Evolutionary conservation across 805 yeast genomes (phyloP).

Genomic region (Cyberlindnera veronae): DNA sequence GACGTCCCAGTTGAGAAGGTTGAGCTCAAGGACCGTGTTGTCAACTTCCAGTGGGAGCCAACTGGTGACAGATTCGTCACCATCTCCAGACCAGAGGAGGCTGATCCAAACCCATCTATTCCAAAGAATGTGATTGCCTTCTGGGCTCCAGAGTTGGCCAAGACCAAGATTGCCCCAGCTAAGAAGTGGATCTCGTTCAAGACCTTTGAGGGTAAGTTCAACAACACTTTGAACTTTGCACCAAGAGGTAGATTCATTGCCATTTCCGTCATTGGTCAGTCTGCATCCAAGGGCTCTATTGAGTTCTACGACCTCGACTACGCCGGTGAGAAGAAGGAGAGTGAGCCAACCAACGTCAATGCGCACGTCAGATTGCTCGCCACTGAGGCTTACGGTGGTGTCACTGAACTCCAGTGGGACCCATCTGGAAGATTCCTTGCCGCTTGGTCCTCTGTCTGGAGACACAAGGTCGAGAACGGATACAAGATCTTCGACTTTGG

Average conservation of each 20-base stretch:
- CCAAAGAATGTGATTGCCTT: conserved; percentile 67
- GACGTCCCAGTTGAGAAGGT: conserved; percentile 93
- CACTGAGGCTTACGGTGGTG: conserved; percentile 64
- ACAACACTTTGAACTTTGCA: conserved; percentile 79
- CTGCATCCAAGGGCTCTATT: conserved; percentile 54
- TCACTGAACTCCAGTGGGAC: conserved; percentile 89
- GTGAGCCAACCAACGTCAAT: conserved; percentile 35
- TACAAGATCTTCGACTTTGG: conserved; percentile 82
- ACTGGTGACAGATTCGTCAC: conserved; percentile 80
- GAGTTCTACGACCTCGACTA: conserved; percentile 86
- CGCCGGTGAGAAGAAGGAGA: conserved; percentile 60
- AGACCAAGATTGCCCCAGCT: conserved; percentile 42
- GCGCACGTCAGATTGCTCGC: conserved; percentile 40
- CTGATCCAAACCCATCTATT: conserved; percentile 56
- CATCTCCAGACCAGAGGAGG: conserved; percentile 57
- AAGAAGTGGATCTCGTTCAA: conserved; percentile 58
- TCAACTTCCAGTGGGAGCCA: conserved; percentile 96
- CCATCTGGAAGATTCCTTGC: conserved; percentile 91
- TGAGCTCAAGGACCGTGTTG: conserved; percentile 85
- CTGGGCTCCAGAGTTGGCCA: conserved; percentile 70
- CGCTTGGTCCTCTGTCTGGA: conserved; percentile 84
- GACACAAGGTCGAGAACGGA: conserved; percentile 85
- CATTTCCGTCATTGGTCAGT: conserved; percentile 42
- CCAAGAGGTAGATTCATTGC: conserved; percentile 89
- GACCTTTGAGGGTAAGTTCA: conserved; percentile 54